These are phyloP conservation scores for Salix dunnii DNA, from an alignment of 345 rosid genomes.

Conservation along the genomic window DNA sequence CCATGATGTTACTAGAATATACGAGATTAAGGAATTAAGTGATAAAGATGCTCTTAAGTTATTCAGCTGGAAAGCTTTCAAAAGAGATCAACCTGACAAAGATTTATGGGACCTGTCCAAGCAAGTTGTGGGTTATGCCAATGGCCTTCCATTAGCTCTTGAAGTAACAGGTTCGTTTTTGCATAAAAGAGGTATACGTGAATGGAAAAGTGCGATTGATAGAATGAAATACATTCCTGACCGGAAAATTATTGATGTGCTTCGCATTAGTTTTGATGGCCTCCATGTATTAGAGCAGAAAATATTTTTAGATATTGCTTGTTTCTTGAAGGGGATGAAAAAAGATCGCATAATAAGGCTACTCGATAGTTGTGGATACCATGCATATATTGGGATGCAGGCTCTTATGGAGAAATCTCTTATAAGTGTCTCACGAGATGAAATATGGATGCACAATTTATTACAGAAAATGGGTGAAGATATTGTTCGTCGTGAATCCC, in stretches of 20 bases:
- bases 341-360: neutral
- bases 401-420: conserved; percentile 8
- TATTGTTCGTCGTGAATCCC: conserved; percentile 1
- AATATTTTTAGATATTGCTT: conserved; percentile 8
- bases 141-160: conserved; percentile 13
- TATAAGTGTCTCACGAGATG: neutral
- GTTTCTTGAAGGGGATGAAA: conserved; percentile 7
- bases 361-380: neutral
- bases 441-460: neutral
- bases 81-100: neutral
- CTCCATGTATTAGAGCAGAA: conserved; percentile 8
- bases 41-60: conserved; percentile 3
- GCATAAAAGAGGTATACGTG: neutral
- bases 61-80: conserved; percentile 7
- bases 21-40: neutral
- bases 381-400: neutral
- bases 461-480: conserved; percentile 4
- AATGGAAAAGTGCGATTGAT: conserved; percentile 4
- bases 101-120: neutral
- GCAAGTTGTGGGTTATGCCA: conserved; percentile 7
- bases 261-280: conserved; percentile 6
- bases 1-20: neutral
- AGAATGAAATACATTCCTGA: neutral
- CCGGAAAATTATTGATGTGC: neutral
- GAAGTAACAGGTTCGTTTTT: conserved; percentile 13